Percentiles rank a stretch among this genome's conserved stretches.
Evolutionary conservation across 495 filamentous ascomycete species (phyloP).

Genomic region (Talaromyces thailandensis): DNA sequence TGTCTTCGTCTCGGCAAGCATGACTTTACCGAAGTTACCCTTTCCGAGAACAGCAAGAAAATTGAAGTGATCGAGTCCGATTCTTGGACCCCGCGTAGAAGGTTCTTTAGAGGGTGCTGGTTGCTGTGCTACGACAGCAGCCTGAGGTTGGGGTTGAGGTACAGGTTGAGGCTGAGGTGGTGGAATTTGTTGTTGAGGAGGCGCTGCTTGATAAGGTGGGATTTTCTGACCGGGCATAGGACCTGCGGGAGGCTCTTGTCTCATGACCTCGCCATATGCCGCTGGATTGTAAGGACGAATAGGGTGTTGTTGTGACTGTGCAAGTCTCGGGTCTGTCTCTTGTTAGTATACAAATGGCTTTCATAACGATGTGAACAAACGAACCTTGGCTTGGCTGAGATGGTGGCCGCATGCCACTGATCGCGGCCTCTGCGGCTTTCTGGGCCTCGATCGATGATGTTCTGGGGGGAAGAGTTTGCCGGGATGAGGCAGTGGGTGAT

Average conservation of each 20-base stretch:
- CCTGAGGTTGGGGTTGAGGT: constrained; percentile 24
- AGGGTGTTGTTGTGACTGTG: constrained; percentile 39
- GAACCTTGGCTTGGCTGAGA: constrained; percentile 27
- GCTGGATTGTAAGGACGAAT: constrained; percentile 65
- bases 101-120: constrained; percentile 36
- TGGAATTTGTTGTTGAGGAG: constrained; percentile 35
- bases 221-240: constrained; percentile 10
- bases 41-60: constrained; percentile 98
- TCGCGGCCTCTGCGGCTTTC: constrained; percentile 25
- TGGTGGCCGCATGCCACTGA: constrained; percentile 22
- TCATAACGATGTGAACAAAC: constrained; percentile 8
- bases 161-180: constrained; percentile 15
- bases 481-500: constrained; percentile 28
- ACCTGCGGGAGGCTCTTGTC: constrained; percentile 25
- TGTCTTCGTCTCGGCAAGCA: constrained; percentile 95
- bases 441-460: constrained; percentile 22
- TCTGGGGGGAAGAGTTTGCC: constrained; percentile 26
- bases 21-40: constrained; percentile 99
- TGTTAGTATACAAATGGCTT: constrained; percentile 5
- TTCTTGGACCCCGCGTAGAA: constrained; percentile 61
- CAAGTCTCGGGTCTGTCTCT: neutral
- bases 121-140: constrained; percentile 15
- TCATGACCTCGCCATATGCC: constrained; percentile 57
- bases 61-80: constrained; percentile 97
- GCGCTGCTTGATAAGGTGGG: constrained; percentile 22